Base-by-base conservation (phyloP, 2,329 filamentous ascomycete species). In the Aureobasidium sp. region DNA sequence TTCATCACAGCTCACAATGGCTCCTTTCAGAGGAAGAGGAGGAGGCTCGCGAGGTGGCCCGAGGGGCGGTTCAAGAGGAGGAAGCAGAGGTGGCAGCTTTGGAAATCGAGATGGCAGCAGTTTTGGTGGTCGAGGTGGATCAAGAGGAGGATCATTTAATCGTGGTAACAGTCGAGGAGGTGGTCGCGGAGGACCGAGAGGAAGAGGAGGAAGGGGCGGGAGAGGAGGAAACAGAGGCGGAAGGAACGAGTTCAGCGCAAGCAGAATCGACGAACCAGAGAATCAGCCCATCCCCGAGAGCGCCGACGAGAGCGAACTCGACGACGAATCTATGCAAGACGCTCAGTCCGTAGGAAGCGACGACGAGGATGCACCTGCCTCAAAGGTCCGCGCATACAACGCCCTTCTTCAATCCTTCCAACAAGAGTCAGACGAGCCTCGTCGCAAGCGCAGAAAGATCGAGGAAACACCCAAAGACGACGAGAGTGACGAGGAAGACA, bases 401-500 rank as follows among this genome's bases (percentile, higher is more conserved):
- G 74, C 79, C 53, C 74, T 87, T n/a, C 73, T 87, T 16, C 79
- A 83, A 64, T 77, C 84, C 2, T 77, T 86, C 27, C 76, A 79
- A 61, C 68, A 77, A 58, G 67, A 71, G 16, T 69, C 72, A 16
- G 74, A 74, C 27, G 77, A 76, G 37, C 80, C 79, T 7, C 75
- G 75, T 53, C 75, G 75, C 25, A 86, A 80, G 69, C 80, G 78
- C 67, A 76, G 82, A 67, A 86, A 82, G 71, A 67, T 83, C 14
- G 73, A 76, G 7, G 78, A 78, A 25, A 76, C 77, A 3, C 72
- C 61, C 3, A 63, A 63, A 9, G 61, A 65, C 5, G 63, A 63
- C 10, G 60, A 65, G 5, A 48, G 42, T 13, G 64, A 65, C 51
- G 75, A 78, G 11, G 81, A 83, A 27, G 72, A 71, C 27, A 73